These are phyloP conservation scores for Pseudonitzschia delicatissima DNA, from an alignment of 108 stramenopile species.

Conservation along the genomic window DNA sequence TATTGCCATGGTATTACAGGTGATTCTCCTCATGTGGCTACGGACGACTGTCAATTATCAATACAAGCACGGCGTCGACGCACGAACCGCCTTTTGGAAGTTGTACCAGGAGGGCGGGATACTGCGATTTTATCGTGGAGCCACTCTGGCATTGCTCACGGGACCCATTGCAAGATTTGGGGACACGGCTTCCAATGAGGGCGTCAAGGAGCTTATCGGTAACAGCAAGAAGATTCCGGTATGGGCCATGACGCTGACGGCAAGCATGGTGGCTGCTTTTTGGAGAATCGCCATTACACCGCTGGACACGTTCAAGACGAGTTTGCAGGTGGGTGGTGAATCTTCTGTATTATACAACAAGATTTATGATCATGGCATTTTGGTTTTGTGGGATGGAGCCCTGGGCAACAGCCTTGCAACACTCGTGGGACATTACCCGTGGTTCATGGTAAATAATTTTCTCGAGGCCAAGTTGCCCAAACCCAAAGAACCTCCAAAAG, in stretches of 20 bases:
- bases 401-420: constrained; percentile 77
- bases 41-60: constrained; percentile 87
- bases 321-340: constrained; percentile 83
- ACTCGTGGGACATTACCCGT: constrained; percentile 84
- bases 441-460: constrained; percentile 61
- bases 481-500: constrained; percentile 16
- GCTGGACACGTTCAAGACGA: constrained; percentile 85
- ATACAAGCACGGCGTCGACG: constrained; percentile 81
- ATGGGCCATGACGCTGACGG: constrained; percentile 53
- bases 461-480: constrained; percentile 35
- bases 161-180: constrained; percentile 84
- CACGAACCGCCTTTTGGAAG: constrained; percentile 50
- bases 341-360: constrained; percentile 34
- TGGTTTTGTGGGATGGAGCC: constrained; percentile 73
- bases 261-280: constrained; percentile 65
- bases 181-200: constrained; percentile 81
- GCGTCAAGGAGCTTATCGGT: constrained; percentile 20
- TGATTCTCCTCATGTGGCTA: constrained; percentile 89
- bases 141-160: constrained; percentile 66
- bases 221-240: constrained; percentile 25
- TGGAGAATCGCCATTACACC: constrained; percentile 86
- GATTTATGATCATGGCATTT: constrained; percentile 52
- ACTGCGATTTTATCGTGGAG: constrained; percentile 79
- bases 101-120: constrained; percentile 82
- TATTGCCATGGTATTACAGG: constrained; percentile 59